Evolutionary conservation across 306 rosid genomes (phyloP).

Genomic region (Quercus cerris): DNA sequence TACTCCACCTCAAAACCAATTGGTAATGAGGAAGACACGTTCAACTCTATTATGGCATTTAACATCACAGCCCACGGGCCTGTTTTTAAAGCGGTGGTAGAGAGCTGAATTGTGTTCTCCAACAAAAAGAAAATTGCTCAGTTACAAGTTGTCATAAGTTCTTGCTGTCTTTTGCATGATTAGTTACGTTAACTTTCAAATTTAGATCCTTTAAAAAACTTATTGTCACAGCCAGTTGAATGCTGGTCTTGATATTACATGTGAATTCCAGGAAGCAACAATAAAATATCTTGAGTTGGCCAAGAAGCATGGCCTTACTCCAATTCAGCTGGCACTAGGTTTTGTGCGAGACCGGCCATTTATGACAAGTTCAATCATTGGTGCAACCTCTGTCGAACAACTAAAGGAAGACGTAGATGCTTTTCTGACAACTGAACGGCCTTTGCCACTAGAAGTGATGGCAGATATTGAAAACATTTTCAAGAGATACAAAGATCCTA

Average conservation of each 20-base stretch:
- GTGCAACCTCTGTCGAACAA: slow-evolving; percentile 84
- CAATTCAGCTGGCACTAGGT: slow-evolving; percentile 81
- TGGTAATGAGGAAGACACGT: too few relatives aligned
- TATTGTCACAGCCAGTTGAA: background rate
- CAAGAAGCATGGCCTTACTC: slow-evolving; percentile 64
- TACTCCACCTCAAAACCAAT: too few relatives aligned
- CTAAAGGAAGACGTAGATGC: slow-evolving; percentile 81
- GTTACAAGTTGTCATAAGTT: background rate
- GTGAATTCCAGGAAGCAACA: slow-evolving; percentile 70
- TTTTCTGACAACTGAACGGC: slow-evolving; percentile 57
- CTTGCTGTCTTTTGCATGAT: background rate
- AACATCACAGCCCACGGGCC: too few relatives aligned
- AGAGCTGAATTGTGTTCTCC: too few relatives aligned
- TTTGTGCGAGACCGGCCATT: slow-evolving; percentile 85
- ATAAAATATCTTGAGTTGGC: slow-evolving; percentile 59
- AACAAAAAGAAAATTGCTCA: background rate
- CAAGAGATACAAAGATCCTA: slow-evolving; percentile 80
- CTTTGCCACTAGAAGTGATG: slow-evolving; percentile 57
- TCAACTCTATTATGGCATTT: too few relatives aligned
- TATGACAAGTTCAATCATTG: slow-evolving; percentile 81
- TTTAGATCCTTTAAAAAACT: background rate
- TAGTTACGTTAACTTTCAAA: background rate
- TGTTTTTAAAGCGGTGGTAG: too few relatives aligned
- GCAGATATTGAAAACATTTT: slow-evolving; percentile 63
- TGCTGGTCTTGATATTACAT: background rate